A percentile compares a stretch with the other conserved stretches of the same genome.
These are phyloP conservation scores for Leishmania braziliensis DNA, from an alignment of 208 protist species.

Conservation along the genomic window DNA sequence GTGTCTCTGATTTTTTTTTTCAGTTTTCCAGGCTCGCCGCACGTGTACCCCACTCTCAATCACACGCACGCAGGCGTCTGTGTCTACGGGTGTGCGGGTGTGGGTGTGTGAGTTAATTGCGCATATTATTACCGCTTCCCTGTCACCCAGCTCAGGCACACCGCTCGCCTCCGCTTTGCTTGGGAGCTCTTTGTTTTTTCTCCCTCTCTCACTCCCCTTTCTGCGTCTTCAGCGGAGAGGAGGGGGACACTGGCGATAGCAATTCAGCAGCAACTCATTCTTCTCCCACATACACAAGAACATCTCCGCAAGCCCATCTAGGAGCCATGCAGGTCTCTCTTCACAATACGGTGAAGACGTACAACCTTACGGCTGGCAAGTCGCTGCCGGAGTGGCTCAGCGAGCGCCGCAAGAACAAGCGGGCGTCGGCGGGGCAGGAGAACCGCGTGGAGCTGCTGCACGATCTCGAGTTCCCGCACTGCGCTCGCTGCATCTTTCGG, in stretches of 20 bases:
- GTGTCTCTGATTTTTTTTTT: neutral
- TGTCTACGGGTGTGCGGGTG: neutral
- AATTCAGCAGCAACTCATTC: neutral
- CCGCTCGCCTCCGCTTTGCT: neutral
- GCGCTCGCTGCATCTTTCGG: constrained; percentile 75
- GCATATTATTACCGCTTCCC: neutral
- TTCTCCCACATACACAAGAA: neutral
- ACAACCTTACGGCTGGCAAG: constrained; percentile 89
- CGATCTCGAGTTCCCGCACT: constrained; percentile 90
- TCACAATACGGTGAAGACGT: constrained; percentile 88
- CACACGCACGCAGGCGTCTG: neutral
- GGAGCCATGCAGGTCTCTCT: constrained; percentile 78
- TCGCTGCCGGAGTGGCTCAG: constrained; percentile 87
- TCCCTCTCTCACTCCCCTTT: no score
- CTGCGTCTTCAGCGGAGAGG: neutral
- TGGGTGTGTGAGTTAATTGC: neutral
- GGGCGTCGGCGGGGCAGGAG: constrained; percentile 45
- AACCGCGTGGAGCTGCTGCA: constrained; percentile 87
- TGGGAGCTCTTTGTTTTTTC: neutral
- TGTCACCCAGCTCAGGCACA: neutral
- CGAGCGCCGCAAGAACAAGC: constrained; percentile 74
- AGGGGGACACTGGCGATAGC: neutral
- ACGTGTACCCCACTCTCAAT: neutral
- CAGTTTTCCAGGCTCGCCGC: neutral
- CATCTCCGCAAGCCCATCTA: neutral